Conservation (phyloP, 2,329 filamentous ascomycete genomes). For the Emericellopsis cladophorae region DNA sequence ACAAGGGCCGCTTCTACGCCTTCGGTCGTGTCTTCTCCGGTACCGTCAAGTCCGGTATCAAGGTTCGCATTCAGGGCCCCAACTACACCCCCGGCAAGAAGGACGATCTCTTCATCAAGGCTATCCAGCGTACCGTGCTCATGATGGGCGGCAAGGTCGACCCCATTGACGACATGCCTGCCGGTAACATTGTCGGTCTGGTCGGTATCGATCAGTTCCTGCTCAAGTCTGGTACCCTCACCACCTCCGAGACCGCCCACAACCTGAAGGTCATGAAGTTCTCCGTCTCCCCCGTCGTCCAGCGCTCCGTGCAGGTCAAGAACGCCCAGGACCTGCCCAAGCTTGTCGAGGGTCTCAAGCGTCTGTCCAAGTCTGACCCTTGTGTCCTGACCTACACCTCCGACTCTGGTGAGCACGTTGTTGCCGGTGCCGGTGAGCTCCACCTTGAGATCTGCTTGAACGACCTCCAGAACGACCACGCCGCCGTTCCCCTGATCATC, state of each 20-base stretch:
- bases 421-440: constrained; percentile 97
- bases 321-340: constrained; percentile 99
- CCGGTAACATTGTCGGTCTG: constrained; percentile 98
- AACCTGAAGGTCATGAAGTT: constrained; percentile 99
- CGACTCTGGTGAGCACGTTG: constrained; percentile 95
- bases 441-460: constrained; percentile 99
- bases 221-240: constrained; percentile 99
- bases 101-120: constrained; percentile 98
- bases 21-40: constrained; percentile 99
- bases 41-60: constrained; percentile 94
- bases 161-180: constrained; percentile 96
- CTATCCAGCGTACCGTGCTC: constrained; percentile 97
- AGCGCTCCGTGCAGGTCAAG: constrained; percentile 98
- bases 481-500: constrained; percentile 92
- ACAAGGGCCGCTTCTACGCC: constrained; percentile 99
- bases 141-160: constrained; percentile 99
- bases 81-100: constrained; percentile 98
- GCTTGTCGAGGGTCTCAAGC: constrained; percentile 99
- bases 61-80: constrained; percentile 99
- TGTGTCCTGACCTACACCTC: constrained; percentile 86
- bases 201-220: constrained; percentile 99
- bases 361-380: constrained; percentile 99
- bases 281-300: constrained; percentile 98
- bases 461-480: constrained; percentile 99
- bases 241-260: constrained; percentile 93